Percentiles rank a stretch among this genome's conserved stretches.
Evolutionary conservation across 2,329 filamentous ascomycete genomes (phyloP).

Genomic region (Cordyceps sp.): DNA sequence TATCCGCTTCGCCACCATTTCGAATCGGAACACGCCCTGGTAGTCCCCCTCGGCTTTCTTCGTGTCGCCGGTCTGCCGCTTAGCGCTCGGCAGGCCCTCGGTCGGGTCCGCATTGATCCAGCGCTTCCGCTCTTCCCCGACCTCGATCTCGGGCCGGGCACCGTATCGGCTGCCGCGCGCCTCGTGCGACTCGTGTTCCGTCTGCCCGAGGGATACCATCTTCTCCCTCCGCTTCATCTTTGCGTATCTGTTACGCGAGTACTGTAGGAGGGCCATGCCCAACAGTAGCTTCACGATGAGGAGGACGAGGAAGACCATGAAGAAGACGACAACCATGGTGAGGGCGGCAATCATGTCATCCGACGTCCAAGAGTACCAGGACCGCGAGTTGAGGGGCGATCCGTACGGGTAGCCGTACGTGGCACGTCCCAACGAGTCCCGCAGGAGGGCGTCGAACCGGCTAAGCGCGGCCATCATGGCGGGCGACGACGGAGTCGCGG

Average conservation of each 20-base stretch:
- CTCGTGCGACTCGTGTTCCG: conserved; percentile 39
- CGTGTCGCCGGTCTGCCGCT: conserved; percentile 32
- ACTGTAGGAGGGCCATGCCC: conserved; percentile 73
- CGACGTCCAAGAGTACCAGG: conserved; percentile 41
- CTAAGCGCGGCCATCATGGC: conserved; percentile 63
- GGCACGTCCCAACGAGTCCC: conserved; percentile 58
- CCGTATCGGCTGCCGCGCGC: conserved; percentile 62
- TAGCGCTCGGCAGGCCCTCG: conserved; percentile 41
- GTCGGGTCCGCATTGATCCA: conserved; percentile 80
- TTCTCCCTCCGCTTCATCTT: conserved; percentile 61
- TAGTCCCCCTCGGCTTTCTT: conserved; percentile 30
- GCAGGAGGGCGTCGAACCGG: conserved; percentile 60
- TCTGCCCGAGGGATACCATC: conserved; percentile 24
- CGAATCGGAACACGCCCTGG: conserved; percentile 64
- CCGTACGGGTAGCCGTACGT: conserved; percentile 44
- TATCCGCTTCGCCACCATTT: conserved; percentile 93
- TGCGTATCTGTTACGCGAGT: conserved; percentile 62
- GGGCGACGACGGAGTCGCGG: conserved; percentile 47
- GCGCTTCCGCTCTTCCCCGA: conserved; percentile 70
- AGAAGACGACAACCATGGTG: conserved; percentile 76
- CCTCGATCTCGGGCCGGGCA: conserved; percentile 71
- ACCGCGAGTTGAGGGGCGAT: conserved; percentile 18
- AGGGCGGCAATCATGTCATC: conserved; percentile 59
- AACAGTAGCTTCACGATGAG: conserved; percentile 73
- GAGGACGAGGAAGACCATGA: conserved; percentile 70